A percentile compares a stretch with the other conserved stretches of the same genome.
These are phyloP conservation scores for Nicotiana rustica DNA, from an alignment of 305 asterid species.

Conservation along the genomic window DNA sequence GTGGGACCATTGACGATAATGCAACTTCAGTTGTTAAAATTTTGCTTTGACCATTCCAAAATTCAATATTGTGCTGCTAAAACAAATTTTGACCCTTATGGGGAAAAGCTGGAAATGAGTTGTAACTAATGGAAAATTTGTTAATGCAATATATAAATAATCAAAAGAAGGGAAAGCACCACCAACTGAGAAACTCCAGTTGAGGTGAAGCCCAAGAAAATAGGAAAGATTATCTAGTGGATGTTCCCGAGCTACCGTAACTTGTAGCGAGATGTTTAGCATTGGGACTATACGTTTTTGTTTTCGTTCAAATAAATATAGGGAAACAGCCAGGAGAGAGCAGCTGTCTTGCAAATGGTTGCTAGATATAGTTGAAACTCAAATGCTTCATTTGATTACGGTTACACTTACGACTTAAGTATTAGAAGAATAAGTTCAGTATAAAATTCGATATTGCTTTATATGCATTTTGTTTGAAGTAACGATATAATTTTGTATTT, in stretches of 20 bases:
- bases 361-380: no score
- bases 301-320: not conserved
- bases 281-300: not conserved
- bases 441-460: not conserved
- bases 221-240: not conserved
- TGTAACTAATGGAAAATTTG: not conserved
- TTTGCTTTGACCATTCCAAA: not conserved
- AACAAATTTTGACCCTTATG: not conserved
- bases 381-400: not conserved
- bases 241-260: not conserved
- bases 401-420: not conserved
- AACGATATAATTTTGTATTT: no score
- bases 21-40: not conserved
- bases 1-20: not conserved
- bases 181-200: not conserved
- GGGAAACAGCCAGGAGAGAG: slow-evolving; percentile 5
- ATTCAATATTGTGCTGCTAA: slow-evolving; percentile 5
- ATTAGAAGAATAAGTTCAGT: not conserved
- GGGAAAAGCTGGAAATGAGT: not conserved
- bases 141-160: not conserved
- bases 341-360: not conserved
- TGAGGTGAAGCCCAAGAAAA: not conserved
- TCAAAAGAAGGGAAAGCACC: not conserved
- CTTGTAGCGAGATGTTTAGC: not conserved
- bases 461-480: not conserved